Evolutionary conservation across 2,329 filamentous ascomycete genomes (phyloP).

Genomic region (Aureobasidium sp.): DNA sequence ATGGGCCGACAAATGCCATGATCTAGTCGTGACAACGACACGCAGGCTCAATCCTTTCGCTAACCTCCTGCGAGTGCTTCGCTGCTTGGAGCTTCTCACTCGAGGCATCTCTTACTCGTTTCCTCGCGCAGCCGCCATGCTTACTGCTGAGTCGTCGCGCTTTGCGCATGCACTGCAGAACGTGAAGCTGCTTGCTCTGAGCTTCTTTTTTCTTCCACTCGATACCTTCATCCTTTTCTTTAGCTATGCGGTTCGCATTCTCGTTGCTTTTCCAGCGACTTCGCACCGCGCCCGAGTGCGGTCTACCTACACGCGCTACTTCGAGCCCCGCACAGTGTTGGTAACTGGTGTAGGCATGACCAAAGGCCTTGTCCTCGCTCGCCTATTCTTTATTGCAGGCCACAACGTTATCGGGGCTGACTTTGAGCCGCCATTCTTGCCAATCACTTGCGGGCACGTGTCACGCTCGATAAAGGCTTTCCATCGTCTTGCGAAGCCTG

Average conservation of each 20-base stretch:
- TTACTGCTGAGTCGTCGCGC: constrained; percentile 28
- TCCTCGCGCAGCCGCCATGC: constrained; percentile 22
- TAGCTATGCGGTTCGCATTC: constrained; percentile 26
- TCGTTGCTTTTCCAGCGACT: constrained; percentile 19
- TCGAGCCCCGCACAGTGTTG: constrained; percentile 51
- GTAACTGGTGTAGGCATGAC: constrained; percentile 68
- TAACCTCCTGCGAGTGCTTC: background rate
- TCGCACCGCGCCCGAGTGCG: constrained; percentile 21
- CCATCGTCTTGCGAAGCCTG: constrained; percentile 39
- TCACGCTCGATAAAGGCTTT: constrained; percentile 52
- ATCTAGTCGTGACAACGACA: constrained; percentile 5
- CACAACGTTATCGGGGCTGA: constrained; percentile 69
- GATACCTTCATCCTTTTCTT: constrained; percentile 38
- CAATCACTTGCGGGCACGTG: constrained; percentile 46
- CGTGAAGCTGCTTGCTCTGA: constrained; percentile 38
- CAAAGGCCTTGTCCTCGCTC: constrained; percentile 61
- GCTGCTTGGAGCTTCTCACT: background rate
- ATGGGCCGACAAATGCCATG: background rate
- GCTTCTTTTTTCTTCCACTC: constrained; percentile 43
- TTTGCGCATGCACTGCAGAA: constrained; percentile 43
- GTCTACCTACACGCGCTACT: constrained; percentile 28
- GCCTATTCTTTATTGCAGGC: constrained; percentile 56
- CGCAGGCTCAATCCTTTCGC: background rate
- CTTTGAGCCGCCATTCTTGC: constrained; percentile 39
- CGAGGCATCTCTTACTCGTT: background rate